Evolutionary conservation across 257 asterid genomes (phyloP).

Genomic region (Parsonsia alboflavescens): DNA sequence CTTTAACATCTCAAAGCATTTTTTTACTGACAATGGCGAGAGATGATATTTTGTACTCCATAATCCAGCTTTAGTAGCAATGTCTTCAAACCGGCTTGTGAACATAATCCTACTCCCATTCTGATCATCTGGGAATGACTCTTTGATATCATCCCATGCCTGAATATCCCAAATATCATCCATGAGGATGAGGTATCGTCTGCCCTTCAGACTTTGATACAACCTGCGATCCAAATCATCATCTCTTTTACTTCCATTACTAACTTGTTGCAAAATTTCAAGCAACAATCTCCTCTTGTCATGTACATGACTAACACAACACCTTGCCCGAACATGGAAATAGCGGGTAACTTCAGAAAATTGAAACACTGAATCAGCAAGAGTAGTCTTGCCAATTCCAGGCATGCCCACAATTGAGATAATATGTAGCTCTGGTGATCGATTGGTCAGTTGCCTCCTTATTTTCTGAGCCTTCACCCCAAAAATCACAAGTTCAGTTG

Average conservation of each 20-base stretch:
- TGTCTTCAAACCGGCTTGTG: too few relatives aligned
- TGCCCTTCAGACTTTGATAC: neutral
- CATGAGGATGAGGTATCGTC: constrained; percentile 4
- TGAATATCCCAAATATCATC: neutral
- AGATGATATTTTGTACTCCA: neutral
- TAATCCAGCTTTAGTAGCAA: neutral
- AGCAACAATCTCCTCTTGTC: neutral
- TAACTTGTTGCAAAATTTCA: neutral
- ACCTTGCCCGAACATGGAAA: neutral
- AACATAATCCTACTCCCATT: too few relatives aligned
- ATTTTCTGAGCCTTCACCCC: neutral
- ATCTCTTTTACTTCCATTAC: neutral
- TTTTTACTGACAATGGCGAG: neutral
- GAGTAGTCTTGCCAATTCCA: too few relatives aligned
- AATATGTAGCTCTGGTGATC: neutral
- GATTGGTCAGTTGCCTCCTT: neutral
- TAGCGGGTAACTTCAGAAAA: neutral
- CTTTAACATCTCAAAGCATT: too few relatives aligned
- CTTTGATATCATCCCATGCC: neutral
- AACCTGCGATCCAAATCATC: neutral
- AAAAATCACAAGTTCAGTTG: neutral
- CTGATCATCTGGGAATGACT: neutral
- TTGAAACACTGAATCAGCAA: too few relatives aligned
- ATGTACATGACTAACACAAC: neutral
- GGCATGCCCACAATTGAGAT: too few relatives aligned